Evolutionary conservation across 208 protist species (phyloP).

Genomic region (Giardia muris): DNA sequence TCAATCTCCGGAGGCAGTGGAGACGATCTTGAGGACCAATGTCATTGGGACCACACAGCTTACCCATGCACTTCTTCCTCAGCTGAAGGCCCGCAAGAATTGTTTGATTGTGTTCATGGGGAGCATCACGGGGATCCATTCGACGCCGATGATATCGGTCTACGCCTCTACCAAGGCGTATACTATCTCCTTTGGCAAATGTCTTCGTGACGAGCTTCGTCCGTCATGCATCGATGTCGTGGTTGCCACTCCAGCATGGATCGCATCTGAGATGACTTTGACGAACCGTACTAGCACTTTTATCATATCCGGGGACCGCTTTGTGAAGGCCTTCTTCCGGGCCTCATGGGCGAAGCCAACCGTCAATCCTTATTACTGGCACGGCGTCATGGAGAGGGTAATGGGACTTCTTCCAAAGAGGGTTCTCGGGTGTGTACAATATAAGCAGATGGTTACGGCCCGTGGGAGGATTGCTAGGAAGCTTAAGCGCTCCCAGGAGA

Average conservation of each 20-base stretch:
- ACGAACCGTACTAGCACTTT: neutral
- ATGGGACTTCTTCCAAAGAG: neutral
- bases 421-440: neutral
- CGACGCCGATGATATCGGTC: neutral
- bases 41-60: neutral
- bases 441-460: neutral
- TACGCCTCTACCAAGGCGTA: neutral
- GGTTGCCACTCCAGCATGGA: neutral
- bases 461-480: neutral
- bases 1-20: neutral
- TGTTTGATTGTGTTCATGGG: constrained; percentile 1
- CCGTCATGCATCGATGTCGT: neutral
- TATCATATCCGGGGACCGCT: neutral
- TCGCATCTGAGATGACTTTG: neutral
- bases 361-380: neutral
- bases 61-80: neutral
- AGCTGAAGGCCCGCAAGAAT: neutral
- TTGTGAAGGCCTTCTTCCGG: neutral
- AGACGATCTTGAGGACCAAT: neutral
- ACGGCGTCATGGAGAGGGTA: neutral
- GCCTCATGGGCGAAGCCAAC: neutral
- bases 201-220: neutral
- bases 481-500: too few species aligned
- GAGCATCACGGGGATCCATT: neutral
- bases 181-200: neutral